Percentiles rank a stretch among this genome's conserved stretches.
Conservation (phyloP, 345 rosid species). For the Noccaea caerulescens region DNA sequence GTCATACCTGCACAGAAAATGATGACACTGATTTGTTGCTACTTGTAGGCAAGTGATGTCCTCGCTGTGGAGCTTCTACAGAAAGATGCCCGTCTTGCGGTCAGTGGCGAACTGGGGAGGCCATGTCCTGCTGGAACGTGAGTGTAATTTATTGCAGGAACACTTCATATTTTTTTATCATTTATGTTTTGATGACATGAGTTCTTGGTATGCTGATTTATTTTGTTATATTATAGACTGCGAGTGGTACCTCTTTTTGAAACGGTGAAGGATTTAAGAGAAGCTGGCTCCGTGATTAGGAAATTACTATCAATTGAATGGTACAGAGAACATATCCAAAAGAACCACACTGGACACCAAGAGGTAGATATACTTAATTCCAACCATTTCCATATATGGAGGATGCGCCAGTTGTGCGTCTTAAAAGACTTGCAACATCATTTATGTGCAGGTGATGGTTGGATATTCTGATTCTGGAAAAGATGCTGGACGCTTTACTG, state of each 20-base stretch:
- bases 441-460: constrained; percentile 75
- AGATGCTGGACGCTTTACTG: constrained; percentile 98
- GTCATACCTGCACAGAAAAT: constrained; percentile 3
- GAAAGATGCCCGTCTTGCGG: constrained; percentile 89
- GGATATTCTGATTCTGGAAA: constrained; percentile 99
- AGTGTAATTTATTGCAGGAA: constrained; percentile 38
- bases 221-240: constrained; percentile 49
- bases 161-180: background rate
- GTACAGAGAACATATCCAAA: constrained; percentile 80
- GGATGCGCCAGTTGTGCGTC: background rate
- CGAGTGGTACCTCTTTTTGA: constrained; percentile 97
- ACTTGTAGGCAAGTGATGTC: constrained; percentile 88
- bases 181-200: constrained; percentile 1
- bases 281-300: constrained; percentile 85
- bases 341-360: constrained; percentile 89
- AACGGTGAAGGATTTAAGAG: constrained; percentile 88
- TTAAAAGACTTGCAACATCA: background rate
- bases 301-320: constrained; percentile 88
- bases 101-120: constrained; percentile 79
- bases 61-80: constrained; percentile 97
- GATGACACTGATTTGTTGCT: constrained; percentile 35
- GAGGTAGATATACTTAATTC: constrained; percentile 52
- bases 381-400: constrained; percentile 8
- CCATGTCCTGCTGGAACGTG: constrained; percentile 94
- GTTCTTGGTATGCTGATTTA: constrained; percentile 25